Evolutionary conservation across 495 filamentous ascomycete genomes (phyloP), one percentile per base, ranked within the genome.

Genomic region (Penicillium coffeae): DNA sequence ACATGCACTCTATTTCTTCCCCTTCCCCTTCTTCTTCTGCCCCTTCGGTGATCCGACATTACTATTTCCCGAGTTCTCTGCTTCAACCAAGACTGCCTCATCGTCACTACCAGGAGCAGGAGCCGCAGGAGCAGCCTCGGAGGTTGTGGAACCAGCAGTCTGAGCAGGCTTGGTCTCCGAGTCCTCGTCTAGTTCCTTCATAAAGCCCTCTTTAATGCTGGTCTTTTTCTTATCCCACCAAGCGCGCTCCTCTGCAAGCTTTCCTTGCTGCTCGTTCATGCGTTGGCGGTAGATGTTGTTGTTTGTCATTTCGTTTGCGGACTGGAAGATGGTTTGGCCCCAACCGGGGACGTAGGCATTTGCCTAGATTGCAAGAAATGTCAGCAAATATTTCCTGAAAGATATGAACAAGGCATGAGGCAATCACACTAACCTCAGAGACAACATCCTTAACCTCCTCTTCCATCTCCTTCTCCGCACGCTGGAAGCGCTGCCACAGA

Each of bases 381-480:
- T 21, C 12, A 22, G 44, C 20, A 22, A 15, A 36, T 38, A 16
- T 54, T 43, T 53, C 18, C 20, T 43, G 46, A 1, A 30, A 19
- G 30, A 18, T 19, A 37, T 3, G 21, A 21, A 4, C 8, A 36
- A 7, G 40, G 19, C 30, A 45, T 20, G 32, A 15, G 5, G 8
- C 43, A 46, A 25, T 30, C 21, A 43, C 25, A 53, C 71, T 45
- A 65, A 94, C 90, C 86, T 98, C 93, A 56, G 84, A 79, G 27
- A 96, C 89, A 35, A 96, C 90, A 72, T 98, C 93, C 52, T 86
- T 76, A 27, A 98, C 74, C 69, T 98, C 93, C 50, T 90, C 92
- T 69, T 98, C 90, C 73, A 95, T 94, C 74, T 97, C 93, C 75
- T 92, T 92, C 78, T 98, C 93, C 20, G 92, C 93, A 34, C 87